phyloP scores from a whole-genome alignment of 2,329 filamentous ascomycete genomes.

The Talaromyces atroroseus region DNA sequence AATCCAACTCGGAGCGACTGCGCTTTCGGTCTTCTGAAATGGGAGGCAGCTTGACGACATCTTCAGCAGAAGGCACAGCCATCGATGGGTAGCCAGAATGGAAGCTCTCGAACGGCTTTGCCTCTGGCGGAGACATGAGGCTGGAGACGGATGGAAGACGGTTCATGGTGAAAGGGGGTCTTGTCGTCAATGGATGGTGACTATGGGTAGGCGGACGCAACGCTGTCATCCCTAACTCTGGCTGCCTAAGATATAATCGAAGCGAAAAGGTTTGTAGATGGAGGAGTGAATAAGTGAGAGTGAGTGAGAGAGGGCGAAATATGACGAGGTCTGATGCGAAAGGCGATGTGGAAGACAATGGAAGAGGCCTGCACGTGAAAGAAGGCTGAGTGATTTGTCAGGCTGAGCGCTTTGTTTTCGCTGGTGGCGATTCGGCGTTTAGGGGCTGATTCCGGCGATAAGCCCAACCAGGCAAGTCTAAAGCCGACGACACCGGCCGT shows the following conservation, averaged over 20 bases:
- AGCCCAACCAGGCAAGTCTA: background rate
- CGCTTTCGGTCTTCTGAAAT: slow-evolving; percentile 38
- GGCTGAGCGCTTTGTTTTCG: slow-evolving; percentile 9
- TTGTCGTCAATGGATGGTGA: slow-evolving; percentile 4
- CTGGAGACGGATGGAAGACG: slow-evolving; percentile 39
- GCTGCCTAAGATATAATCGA: background rate
- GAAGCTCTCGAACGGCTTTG: slow-evolving; percentile 49
- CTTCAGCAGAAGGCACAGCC: slow-evolving; percentile 24
- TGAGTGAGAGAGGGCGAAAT: slow-evolving; percentile 12
- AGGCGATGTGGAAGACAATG: slow-evolving; percentile 24
- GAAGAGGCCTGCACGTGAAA: slow-evolving; percentile 17
- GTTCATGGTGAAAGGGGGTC: slow-evolving; percentile 30
- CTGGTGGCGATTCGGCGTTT: slow-evolving; percentile 14
- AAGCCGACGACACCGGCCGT: background rate
- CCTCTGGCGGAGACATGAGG: slow-evolving; percentile 43
- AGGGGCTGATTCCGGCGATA: slow-evolving; percentile 11
- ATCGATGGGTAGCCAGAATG: slow-evolving; percentile 26
- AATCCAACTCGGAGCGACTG: slow-evolving; percentile 39
- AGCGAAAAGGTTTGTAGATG: background rate
- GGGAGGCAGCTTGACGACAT: slow-evolving; percentile 34
- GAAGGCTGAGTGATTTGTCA: slow-evolving; percentile 22
- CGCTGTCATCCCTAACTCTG: slow-evolving; percentile 7
- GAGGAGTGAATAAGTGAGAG: background rate
- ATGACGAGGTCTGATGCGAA: slow-evolving; percentile 20
- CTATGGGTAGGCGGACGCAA: slow-evolving; percentile 12